These are phyloP conservation scores for Gossypium raimondii DNA, from an alignment of 345 rosid genomes.

Conservation along the genomic window DNA sequence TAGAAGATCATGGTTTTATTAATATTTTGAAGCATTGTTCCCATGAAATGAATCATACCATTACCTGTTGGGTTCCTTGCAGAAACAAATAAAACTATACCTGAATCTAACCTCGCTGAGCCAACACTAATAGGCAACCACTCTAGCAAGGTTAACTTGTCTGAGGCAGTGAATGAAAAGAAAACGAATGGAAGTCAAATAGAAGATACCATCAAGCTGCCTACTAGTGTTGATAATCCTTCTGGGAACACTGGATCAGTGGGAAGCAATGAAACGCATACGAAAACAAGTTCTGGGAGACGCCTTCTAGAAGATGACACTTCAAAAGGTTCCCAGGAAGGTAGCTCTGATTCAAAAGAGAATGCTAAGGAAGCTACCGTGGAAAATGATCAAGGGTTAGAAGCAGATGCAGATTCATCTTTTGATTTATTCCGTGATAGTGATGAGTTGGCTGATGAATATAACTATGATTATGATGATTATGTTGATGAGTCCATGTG, in stretches of 20 bases:
- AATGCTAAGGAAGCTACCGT: constrained; percentile 59
- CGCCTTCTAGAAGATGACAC: constrained; percentile 69
- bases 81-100: constrained; percentile 47
- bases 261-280: constrained; percentile 29
- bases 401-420: constrained; percentile 87
- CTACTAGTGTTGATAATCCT: constrained; percentile 36
- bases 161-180: constrained; percentile 37
- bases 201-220: constrained; percentile 40
- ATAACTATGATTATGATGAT: constrained; percentile 90
- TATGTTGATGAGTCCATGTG: constrained; percentile 83
- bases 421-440: constrained; percentile 86
- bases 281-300: constrained; percentile 54
- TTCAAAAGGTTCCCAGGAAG: constrained; percentile 42
- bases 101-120: constrained; percentile 40
- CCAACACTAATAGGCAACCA: constrained; percentile 32
- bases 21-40: constrained; percentile 10
- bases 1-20: constrained; percentile 12
- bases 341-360: constrained; percentile 47
- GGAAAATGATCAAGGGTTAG: constrained; percentile 75
- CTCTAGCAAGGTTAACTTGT: constrained; percentile 24
- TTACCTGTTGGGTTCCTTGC: constrained; percentile 30
- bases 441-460: constrained; percentile 91
- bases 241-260: constrained; percentile 19
- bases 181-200: constrained; percentile 33
- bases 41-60: constrained; percentile 15